Percentiles rank a stretch among this genome's conserved stretches.
phyloP scores from a whole-genome alignment of 495 filamentous ascomycete genomes.

The Penicillium silybi region DNA sequence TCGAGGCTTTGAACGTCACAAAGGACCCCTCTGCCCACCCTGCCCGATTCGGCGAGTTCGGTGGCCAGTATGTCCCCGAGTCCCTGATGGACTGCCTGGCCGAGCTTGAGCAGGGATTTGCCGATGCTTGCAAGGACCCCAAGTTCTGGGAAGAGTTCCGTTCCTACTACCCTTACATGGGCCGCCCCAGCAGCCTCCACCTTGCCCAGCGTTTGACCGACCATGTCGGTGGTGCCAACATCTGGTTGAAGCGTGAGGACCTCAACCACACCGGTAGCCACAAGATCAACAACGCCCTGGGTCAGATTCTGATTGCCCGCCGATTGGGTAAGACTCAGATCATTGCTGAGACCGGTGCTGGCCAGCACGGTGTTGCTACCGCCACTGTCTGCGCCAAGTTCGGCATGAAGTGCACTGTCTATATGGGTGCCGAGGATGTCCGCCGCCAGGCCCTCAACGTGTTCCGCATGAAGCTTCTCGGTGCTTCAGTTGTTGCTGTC shows the following conservation, averaged over 20 bases:
- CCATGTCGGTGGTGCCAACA: constrained; percentile 83
- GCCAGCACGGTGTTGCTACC: constrained; percentile 94
- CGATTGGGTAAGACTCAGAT: constrained; percentile 89
- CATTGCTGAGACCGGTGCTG: constrained; percentile 96
- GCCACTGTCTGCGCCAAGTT: constrained; percentile 96
- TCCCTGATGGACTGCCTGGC: constrained; percentile 94
- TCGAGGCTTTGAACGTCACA: constrained; percentile 63
- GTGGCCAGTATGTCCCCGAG: constrained; percentile 98
- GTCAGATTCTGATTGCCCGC: constrained; percentile 79
- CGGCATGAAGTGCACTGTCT: constrained; percentile 91
- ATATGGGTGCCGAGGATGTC: constrained; percentile 97
- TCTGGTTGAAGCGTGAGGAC: constrained; percentile 96
- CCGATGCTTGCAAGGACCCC: constrained; percentile 76
- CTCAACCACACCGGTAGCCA: constrained; percentile 83
- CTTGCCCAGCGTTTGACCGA: constrained; percentile 83
- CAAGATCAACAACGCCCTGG: constrained; percentile 97
- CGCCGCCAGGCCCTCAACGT: constrained; percentile 91
- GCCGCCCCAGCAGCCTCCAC: constrained; percentile 87
- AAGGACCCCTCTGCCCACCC: constrained; percentile 57
- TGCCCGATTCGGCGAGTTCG: constrained; percentile 91
- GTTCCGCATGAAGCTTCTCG: constrained; percentile 91
- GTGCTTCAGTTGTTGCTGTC: constrained; percentile 83
- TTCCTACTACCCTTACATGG: constrained; percentile 97
- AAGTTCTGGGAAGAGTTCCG: constrained; percentile 96
- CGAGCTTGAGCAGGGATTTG: constrained; percentile 89